phyloP scores from a whole-genome alignment of 1,284 basidiomycete species.

The Exobasidium rhododendri region DNA sequence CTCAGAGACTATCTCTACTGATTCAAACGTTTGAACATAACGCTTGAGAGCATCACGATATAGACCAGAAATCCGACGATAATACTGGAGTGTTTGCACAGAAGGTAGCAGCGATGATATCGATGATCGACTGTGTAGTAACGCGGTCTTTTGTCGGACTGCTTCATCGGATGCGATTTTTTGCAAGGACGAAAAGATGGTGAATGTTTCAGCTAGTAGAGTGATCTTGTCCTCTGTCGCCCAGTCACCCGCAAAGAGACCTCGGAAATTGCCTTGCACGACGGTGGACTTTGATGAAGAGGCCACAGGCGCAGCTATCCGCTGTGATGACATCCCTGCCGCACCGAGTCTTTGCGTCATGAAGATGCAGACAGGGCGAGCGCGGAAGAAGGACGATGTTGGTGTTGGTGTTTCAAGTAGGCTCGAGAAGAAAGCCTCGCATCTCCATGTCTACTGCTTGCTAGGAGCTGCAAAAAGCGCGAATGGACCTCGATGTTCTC shows the following conservation, averaged over 20 bases:
- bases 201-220: slow-evolving; percentile 32
- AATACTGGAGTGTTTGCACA: slow-evolving; percentile 46
- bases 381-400: not conserved
- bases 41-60: slow-evolving; percentile 40
- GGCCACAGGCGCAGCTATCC: not conserved
- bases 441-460: too few relatives aligned
- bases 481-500: too few relatives aligned
- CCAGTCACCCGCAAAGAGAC: slow-evolving; percentile 17
- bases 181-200: slow-evolving; percentile 47
- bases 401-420: not conserved
- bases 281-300: not conserved
- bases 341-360: not conserved
- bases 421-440: too few relatives aligned
- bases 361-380: not conserved
- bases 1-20: slow-evolving; percentile 4
- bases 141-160: slow-evolving; percentile 7
- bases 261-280: not conserved
- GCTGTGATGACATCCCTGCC: not conserved
- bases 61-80: slow-evolving; percentile 40
- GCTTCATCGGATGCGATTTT: slow-evolving; percentile 29
- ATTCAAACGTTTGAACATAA: slow-evolving; percentile 21
- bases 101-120: slow-evolving; percentile 20
- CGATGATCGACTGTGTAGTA: slow-evolving; percentile 8
- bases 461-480: too few relatives aligned
- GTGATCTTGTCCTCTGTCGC: slow-evolving; percentile 16